Base-by-base conservation (phyloP, 164 flowering plant species). In the Amborella trichopoda region DNA sequence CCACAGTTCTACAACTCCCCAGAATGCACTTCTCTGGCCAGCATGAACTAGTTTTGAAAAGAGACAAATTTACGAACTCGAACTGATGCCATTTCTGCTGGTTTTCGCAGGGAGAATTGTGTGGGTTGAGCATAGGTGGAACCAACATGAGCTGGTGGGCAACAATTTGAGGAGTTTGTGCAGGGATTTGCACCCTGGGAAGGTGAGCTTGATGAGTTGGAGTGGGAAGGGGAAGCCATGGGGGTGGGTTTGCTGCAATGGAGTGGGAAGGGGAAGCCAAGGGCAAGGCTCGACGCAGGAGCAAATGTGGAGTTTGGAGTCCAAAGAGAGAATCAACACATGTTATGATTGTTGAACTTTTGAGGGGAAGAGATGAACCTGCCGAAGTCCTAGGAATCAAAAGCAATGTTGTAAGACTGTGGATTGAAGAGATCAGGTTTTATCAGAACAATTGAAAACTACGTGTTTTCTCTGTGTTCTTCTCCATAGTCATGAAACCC, bases 201-300 rank as follows among this genome's bases (percentile, higher is more conserved):
- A 91, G 38, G 96, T 83, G 10, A 88, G 96, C 53, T 54, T 88
- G 5, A 45, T 88, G 60, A 94, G 83, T 62, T 88, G 96, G 96
- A 81, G 89, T n/a, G 96, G 96, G 1, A 88, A 88, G 55, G 94
- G 94, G 2, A 88, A 88, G 63, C 96, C 94, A 1, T 88, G 96
- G 96, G 96, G 13, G 77, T 71, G 26, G 76, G 81, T 50, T 62
- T 78, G 66, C 23, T 78, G 51, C 85, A 78, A 51, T 78, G 84
- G 84, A 76, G 85, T 36, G 81, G 85, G 9, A 78, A 73, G 45
- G 58, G 58, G 9, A 54, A 54, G 18, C 58, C 58, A 5, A 46
- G 58, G 58, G 45, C 27, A 10, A 40, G 58, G 17, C 38, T 54
- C 17, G 58, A 54, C 5, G 45, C 51, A 3, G 24, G 36, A 52